Conservation (phyloP, 805 yeast genomes). For the Cephaloascus fragrans region DNA sequence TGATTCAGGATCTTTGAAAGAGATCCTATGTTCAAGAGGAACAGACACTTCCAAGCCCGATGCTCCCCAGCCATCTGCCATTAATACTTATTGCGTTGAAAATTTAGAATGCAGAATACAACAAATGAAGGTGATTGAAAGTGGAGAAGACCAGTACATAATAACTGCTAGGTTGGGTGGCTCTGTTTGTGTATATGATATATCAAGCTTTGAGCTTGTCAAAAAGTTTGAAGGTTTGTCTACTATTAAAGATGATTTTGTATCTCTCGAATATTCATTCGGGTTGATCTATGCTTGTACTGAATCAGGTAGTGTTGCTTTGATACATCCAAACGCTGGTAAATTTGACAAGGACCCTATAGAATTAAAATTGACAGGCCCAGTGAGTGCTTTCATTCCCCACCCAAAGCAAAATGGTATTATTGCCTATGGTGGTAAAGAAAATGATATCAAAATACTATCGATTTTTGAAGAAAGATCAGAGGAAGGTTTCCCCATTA, state of each 20-base stretch:
- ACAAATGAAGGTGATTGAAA: constrained; percentile 13
- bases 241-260: constrained; percentile 21
- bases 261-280: constrained; percentile 19
- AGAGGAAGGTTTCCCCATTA: constrained; percentile 7
- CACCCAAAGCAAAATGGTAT: constrained; percentile 40
- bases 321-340: constrained; percentile 9
- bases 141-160: constrained; percentile 21
- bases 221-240: constrained; percentile 6
- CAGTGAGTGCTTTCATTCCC: constrained; percentile 35
- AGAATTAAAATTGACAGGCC: constrained; percentile 27
- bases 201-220: constrained; percentile 9
- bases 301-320: constrained; percentile 21
- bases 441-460: constrained; percentile 54
- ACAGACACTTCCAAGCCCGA: constrained; percentile 73
- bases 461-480: constrained; percentile 20
- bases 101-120: constrained; percentile 23
- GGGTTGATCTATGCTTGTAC: constrained; percentile 19
- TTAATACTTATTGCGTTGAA: constrained; percentile 30
- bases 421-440: constrained; percentile 83
- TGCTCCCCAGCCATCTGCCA: constrained; percentile 52
- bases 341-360: constrained; percentile 21
- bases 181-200: constrained; percentile 26
- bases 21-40: constrained; percentile 51
- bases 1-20: constrained; percentile 60
- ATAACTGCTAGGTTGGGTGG: constrained; percentile 36